Evolutionary conservation across 352 stramenopile genomes (phyloP).

Genomic region (Pythium myriotylum): DNA sequence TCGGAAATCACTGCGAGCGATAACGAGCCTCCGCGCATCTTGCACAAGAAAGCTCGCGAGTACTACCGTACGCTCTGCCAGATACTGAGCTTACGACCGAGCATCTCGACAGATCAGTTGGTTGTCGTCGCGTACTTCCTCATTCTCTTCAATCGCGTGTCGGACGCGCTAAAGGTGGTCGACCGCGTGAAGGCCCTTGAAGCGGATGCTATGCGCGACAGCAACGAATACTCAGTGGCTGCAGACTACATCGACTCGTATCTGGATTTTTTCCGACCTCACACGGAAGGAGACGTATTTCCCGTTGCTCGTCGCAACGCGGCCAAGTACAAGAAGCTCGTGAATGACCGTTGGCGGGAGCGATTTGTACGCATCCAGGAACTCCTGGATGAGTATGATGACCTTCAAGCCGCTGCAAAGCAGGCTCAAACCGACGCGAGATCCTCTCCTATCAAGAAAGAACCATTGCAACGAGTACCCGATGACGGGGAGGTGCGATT

Average conservation of each 20-base stretch:
- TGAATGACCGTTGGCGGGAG: slow-evolving; percentile 46
- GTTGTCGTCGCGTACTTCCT: slow-evolving; percentile 56
- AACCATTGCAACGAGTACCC: neutral
- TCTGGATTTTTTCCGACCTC: slow-evolving; percentile 52
- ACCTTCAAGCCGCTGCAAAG: slow-evolving; percentile 15
- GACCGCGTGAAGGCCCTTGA: slow-evolving; percentile 21
- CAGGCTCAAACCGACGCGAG: neutral
- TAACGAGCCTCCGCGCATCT: slow-evolving; percentile 22
- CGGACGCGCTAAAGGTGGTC: slow-evolving; percentile 41
- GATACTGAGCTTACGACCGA: slow-evolving; percentile 22
- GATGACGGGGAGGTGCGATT: slow-evolving; percentile 20
- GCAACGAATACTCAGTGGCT: slow-evolving; percentile 36
- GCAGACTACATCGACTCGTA: slow-evolving; percentile 68
- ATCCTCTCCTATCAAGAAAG: neutral
- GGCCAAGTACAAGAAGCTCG: slow-evolving; percentile 39
- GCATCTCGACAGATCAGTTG: slow-evolving; percentile 34
- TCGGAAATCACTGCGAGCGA: neutral
- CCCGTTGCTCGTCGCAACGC: slow-evolving; percentile 37
- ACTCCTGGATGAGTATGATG: slow-evolving; percentile 51
- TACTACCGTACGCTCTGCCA: slow-evolving; percentile 52
- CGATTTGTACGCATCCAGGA: slow-evolving; percentile 46
- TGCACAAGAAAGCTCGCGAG: slow-evolving; percentile 40
- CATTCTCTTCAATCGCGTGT: slow-evolving; percentile 46
- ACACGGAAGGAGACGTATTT: slow-evolving; percentile 27
- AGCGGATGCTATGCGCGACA: neutral